phyloP scores from a whole-genome alignment of 75 land plant species.

The Azolla pinnata region DNA sequence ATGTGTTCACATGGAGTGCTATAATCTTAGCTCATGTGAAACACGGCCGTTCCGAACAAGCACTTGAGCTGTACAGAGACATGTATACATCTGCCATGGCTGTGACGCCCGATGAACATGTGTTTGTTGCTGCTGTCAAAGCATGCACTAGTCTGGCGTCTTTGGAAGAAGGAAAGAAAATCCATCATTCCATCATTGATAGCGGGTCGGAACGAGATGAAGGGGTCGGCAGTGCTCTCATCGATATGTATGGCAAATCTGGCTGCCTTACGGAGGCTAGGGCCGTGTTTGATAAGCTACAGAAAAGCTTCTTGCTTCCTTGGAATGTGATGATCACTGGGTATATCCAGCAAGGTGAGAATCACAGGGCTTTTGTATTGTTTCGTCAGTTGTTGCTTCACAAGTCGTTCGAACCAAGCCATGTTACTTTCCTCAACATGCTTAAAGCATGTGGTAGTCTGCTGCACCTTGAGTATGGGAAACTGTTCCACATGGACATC shows the following conservation, averaged over 20 bases:
- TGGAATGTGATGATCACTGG: constrained; percentile 40
- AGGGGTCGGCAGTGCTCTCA: constrained; percentile 22
- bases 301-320: constrained; percentile 9
- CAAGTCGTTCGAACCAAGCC: constrained; percentile 17
- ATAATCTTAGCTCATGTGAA: constrained; percentile 3
- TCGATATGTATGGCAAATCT: constrained; percentile 9
- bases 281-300: constrained; percentile 21
- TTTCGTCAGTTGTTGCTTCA: constrained; percentile 20
- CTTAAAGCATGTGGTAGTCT: constrained; percentile 3
- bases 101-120: constrained; percentile 6
- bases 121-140: constrained; percentile 5
- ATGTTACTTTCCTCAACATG: constrained; percentile 11
- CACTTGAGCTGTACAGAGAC: background rate
- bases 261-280: constrained; percentile 13
- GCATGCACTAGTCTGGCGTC: constrained; percentile 10
- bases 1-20: constrained; percentile 7
- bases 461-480: background rate
- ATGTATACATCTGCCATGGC: background rate
- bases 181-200: constrained; percentile 44
- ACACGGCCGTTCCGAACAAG: background rate
- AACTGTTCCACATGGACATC: constrained; percentile 1
- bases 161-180: constrained; percentile 46
- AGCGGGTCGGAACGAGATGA: constrained; percentile 23
- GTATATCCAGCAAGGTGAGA: constrained; percentile 25
- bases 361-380: constrained; percentile 10